A percentile compares a stretch with the other conserved stretches of the same genome.
phyloP scores from a whole-genome alignment of 352 stramenopile genomes.

The Phytopythium oedochilum region DNA sequence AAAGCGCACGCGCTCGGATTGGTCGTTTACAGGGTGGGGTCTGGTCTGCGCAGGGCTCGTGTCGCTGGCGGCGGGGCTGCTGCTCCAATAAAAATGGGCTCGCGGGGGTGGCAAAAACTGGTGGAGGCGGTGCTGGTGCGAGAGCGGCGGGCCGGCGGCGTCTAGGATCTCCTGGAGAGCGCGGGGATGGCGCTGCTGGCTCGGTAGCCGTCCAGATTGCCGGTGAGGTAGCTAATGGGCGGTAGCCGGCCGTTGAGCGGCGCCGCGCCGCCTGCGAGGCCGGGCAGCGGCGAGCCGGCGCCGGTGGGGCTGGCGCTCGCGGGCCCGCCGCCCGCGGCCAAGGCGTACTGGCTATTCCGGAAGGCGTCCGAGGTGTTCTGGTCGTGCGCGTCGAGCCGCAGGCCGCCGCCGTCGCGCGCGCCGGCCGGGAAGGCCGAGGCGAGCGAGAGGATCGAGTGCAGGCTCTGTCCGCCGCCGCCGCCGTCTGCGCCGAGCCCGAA shows the following conservation, averaged over 20 bases:
- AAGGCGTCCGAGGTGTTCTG: slow-evolving; percentile 30
- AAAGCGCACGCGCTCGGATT: too few relatives aligned
- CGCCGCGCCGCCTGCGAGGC: not conserved
- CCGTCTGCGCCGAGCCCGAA: slow-evolving; percentile 41
- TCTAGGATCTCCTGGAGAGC: slow-evolving; percentile 2
- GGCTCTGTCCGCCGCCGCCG: slow-evolving; percentile 9
- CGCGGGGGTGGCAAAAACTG: not conserved
- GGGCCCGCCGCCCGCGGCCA: not conserved
- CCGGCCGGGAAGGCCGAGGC: slow-evolving; percentile 26
- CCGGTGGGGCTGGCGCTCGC: not conserved
- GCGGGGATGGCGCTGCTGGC: slow-evolving; percentile 29
- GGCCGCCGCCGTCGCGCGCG: slow-evolving; percentile 15
- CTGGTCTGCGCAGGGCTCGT: too few relatives aligned
- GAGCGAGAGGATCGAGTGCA: slow-evolving; percentile 39
- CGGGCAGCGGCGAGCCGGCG: not conserved
- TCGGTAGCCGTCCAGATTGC: slow-evolving; percentile 63
- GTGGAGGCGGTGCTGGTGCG: too few relatives aligned
- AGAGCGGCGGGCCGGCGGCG: too few relatives aligned
- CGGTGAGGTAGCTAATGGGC: slow-evolving; percentile 74
- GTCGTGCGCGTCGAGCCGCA: slow-evolving; percentile 21
- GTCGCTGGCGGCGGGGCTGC: not conserved
- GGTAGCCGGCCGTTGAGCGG: slow-evolving; percentile 35
- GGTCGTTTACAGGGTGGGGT: too few relatives aligned
- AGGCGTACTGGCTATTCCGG: slow-evolving; percentile 23
- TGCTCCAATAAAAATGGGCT: not conserved